phyloP scores from a whole-genome alignment of 257 asterid species.

The Schizonepeta tenuifolia region DNA sequence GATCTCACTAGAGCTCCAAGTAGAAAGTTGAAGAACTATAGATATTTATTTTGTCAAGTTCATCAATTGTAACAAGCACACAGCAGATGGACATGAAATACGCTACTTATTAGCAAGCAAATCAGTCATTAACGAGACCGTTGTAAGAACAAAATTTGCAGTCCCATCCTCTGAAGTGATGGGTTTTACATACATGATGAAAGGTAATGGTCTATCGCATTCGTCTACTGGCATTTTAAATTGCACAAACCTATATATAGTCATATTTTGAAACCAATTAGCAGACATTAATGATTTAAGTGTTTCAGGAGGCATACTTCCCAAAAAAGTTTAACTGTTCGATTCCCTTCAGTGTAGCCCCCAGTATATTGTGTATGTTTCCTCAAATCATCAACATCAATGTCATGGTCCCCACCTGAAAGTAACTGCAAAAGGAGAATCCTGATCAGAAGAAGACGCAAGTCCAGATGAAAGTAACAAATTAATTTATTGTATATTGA shows the following conservation, averaged over 20 bases:
- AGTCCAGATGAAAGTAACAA: constrained; percentile 17
- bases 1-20: neutral
- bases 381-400: constrained; percentile 87
- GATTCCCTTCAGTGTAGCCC: constrained; percentile 89
- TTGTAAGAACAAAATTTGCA: neutral
- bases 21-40: neutral
- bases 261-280: neutral
- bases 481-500: neutral
- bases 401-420: constrained; percentile 91
- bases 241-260: constrained; percentile 18
- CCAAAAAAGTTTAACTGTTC: constrained; percentile 90
- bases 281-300: constrained; percentile 21
- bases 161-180: neutral
- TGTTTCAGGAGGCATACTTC: constrained; percentile 60
- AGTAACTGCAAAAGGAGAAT: constrained; percentile 60
- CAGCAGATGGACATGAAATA: too few species aligned
- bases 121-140: constrained; percentile 1
- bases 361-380: constrained; percentile 88
- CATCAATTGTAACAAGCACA: neutral
- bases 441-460: constrained; percentile 31
- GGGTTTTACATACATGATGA: constrained; percentile 1
- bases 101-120: too few species aligned
- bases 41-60: neutral
- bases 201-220: neutral
- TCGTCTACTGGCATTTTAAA: neutral